A percentile compares a stretch with the other conserved stretches of the same genome.
phyloP scores from a whole-genome alignment of 1,284 basidiomycete genomes.

The Ceratorhiza oryzae-sativae region DNA sequence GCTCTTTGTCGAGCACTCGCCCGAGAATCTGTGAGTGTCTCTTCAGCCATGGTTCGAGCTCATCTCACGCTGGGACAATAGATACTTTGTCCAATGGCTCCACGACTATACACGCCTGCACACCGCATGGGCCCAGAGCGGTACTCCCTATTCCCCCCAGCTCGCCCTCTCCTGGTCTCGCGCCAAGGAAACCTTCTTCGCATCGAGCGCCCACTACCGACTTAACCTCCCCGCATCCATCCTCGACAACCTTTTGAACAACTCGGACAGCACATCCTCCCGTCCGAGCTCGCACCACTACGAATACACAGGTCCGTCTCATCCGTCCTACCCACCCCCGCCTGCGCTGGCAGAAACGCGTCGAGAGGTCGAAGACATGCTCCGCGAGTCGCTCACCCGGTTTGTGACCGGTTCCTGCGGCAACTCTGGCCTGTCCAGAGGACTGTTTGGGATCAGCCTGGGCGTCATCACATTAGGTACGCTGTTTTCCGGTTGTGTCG shows the following conservation, averaged over 20 bases:
- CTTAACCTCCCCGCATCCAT: constrained; percentile 70
- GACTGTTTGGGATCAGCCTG: constrained; percentile 50
- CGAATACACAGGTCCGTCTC: constrained; percentile 26
- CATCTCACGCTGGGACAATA: background rate
- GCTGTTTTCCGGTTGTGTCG: background rate
- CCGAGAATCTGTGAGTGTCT: constrained; percentile 42
- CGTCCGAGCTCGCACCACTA: background rate
- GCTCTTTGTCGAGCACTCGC: constrained; percentile 40
- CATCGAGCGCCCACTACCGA: constrained; percentile 70
- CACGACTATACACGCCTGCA: constrained; percentile 37
- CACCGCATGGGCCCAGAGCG: background rate
- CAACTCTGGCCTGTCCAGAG: constrained; percentile 77
- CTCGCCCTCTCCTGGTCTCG: constrained; percentile 75
- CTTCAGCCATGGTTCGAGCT: background rate
- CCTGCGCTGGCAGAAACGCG: constrained; percentile 65
- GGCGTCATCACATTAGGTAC: constrained; percentile 32
- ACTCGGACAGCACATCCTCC: background rate
- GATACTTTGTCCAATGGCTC: constrained; percentile 43
- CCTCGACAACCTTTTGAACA: constrained; percentile 61
- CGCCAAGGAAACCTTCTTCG: constrained; percentile 78
- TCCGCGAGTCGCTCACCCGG: constrained; percentile 67
- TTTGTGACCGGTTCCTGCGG: constrained; percentile 73
- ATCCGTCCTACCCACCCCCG: constrained; percentile 64
- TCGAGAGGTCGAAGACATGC: constrained; percentile 52
- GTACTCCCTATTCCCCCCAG: constrained; percentile 7